Evolutionary conservation across 2,329 filamentous ascomycete species (phyloP).

Genomic region (Apiospora sp.): DNA sequence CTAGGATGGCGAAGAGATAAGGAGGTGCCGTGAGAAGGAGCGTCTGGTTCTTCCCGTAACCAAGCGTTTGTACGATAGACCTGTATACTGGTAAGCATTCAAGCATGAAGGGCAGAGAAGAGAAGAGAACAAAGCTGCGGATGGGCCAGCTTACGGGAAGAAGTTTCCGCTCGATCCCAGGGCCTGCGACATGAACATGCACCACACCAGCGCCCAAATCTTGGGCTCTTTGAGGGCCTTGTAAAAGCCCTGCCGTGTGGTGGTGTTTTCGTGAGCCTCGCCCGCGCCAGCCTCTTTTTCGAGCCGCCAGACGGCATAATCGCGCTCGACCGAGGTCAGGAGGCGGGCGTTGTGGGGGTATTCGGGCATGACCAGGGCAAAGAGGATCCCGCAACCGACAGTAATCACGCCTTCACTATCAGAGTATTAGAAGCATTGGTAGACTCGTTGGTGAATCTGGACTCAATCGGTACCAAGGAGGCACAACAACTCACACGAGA

Average conservation of each 20-base stretch:
- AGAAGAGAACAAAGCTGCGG: too few relatives aligned
- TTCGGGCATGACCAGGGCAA: conserved; percentile 33
- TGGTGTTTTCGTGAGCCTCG: conserved; percentile 28
- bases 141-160: conserved; percentile 30
- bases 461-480: too few relatives aligned
- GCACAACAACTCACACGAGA: conserved; percentile 23
- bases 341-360: conserved; percentile 27
- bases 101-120: too few relatives aligned
- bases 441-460: too few relatives aligned
- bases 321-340: conserved; percentile 30
- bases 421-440: too few relatives aligned
- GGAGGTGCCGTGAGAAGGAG: conserved; percentile 38
- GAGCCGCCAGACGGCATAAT: conserved; percentile 31
- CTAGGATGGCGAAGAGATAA: conserved; percentile 41
- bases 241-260: conserved; percentile 41
- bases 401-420: conserved; percentile 33
- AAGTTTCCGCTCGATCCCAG: conserved; percentile 48
- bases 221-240: conserved; percentile 49
- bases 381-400: conserved; percentile 30
- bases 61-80: conserved; percentile 51
- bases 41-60: conserved; percentile 47
- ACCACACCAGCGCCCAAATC: conserved; percentile 45
- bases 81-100: not conserved
- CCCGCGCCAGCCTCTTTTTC: conserved; percentile 28
- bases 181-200: conserved; percentile 46